These are phyloP conservation scores for Trichoderma virens DNA, from an alignment of 495 filamentous ascomycete genomes.

Conservation along the genomic window DNA sequence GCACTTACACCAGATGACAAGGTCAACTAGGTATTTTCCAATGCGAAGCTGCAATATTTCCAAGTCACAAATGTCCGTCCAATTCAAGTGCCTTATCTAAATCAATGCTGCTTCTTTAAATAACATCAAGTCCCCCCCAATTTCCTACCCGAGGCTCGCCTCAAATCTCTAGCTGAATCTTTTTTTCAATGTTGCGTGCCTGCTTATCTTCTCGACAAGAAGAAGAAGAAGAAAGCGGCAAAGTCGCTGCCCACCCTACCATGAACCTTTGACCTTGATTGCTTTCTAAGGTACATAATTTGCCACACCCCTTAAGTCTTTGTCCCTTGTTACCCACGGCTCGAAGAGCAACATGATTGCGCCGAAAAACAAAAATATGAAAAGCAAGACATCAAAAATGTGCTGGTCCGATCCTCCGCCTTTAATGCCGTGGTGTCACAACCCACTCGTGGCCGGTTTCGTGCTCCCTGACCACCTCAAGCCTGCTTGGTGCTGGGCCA, in stretches of 20 bases:
- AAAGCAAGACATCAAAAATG: background rate
- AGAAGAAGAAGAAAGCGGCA: background rate
- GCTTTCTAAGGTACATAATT: too few species aligned
- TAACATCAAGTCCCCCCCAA: background rate
- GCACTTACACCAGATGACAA: too few species aligned
- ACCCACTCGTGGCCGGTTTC: background rate
- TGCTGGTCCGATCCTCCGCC: background rate
- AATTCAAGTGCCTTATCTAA: background rate
- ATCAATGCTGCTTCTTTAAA: background rate
- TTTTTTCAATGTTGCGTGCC: background rate
- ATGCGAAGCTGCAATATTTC: background rate
- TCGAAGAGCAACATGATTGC: conserved; percentile 4
- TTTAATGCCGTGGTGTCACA: background rate
- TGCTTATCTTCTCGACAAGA: background rate
- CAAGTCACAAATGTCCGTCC: too few species aligned
- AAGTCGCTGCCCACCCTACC: background rate
- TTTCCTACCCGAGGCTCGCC: background rate
- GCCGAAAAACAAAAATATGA: background rate
- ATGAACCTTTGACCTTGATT: too few species aligned
- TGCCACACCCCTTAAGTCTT: too few species aligned
- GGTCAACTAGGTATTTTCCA: too few species aligned
- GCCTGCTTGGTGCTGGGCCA: background rate
- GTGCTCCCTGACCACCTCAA: conserved; percentile 1
- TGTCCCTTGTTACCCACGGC: conserved; percentile 1
- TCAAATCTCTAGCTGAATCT: background rate